phyloP scores from a whole-genome alignment of 2,329 filamentous ascomycete species.

The Trichophaea hybrida region DNA sequence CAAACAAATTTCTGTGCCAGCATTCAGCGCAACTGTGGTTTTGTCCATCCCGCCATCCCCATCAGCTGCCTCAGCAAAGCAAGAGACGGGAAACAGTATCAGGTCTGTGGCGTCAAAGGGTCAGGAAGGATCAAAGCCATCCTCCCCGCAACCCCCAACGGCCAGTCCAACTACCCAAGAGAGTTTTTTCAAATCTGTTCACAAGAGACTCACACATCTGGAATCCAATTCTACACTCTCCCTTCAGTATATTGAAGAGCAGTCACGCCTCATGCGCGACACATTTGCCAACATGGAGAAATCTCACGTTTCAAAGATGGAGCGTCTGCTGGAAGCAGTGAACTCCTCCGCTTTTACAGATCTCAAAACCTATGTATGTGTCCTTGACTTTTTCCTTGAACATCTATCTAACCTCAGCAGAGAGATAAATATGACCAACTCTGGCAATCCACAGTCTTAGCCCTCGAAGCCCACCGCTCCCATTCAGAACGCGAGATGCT shows the following conservation, averaged over 20 bases:
- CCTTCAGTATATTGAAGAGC: constrained; percentile 90
- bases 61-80: constrained; percentile 26
- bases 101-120: background rate
- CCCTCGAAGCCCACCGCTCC: constrained; percentile 76
- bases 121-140: constrained; percentile 22
- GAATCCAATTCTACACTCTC: constrained; percentile 88
- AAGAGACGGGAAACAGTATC: constrained; percentile 15
- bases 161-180: constrained; percentile 79
- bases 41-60: background rate
- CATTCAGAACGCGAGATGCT: constrained; percentile 70
- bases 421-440: constrained; percentile 85
- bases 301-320: constrained; percentile 69
- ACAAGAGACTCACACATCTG: constrained; percentile 78
- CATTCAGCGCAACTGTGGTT: background rate
- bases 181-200: constrained; percentile 92
- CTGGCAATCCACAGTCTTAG: constrained; percentile 89
- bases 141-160: constrained; percentile 34
- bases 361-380: constrained; percentile 46
- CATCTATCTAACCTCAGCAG: constrained; percentile 19
- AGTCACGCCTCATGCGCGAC: constrained; percentile 78
- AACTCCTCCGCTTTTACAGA: constrained; percentile 78
- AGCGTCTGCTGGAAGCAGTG: constrained; percentile 65
- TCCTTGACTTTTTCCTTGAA: background rate
- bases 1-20: background rate
- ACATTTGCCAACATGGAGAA: constrained; percentile 77